Evolutionary conservation across 2,329 filamentous ascomycete species (phyloP).

Genomic region (Truncatella angustata): DNA sequence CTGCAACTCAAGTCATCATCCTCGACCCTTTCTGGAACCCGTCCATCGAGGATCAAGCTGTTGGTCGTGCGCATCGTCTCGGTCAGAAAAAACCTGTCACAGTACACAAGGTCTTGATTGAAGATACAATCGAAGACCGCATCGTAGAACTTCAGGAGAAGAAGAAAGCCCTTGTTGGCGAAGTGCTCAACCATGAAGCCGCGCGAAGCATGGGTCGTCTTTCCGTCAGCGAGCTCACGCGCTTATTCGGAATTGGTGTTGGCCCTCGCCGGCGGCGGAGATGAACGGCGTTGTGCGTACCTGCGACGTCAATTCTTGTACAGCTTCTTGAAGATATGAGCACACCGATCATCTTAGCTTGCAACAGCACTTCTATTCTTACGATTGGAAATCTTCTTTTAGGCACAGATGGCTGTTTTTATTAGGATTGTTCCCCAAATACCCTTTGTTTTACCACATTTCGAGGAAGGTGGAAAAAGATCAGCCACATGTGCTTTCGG

Average conservation of each 20-base stretch:
- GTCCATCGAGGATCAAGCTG: constrained; percentile 6
- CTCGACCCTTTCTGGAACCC: constrained; percentile 11
- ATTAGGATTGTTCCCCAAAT: too few species aligned
- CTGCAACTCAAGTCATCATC: constrained; percentile 9
- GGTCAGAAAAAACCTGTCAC: constrained; percentile 45
- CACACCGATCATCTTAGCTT: too few species aligned
- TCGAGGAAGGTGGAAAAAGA: too few species aligned
- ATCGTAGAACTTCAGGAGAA: constrained; percentile 68
- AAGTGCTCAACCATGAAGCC: constrained; percentile 22
- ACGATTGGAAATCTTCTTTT: too few species aligned
- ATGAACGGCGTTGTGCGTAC: too few species aligned
- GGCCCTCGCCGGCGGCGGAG: background rate
- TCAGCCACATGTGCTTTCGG: too few species aligned
- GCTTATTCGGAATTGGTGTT: constrained; percentile 16
- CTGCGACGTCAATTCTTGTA: too few species aligned
- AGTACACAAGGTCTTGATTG: constrained; percentile 66
- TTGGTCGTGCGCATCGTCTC: constrained; percentile 6
- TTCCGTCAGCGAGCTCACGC: constrained; percentile 13
- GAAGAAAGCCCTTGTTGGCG: constrained; percentile 60
- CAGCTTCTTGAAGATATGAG: too few species aligned
- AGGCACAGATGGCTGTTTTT: too few species aligned
- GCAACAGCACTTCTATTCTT: too few species aligned
- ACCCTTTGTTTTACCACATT: too few species aligned
- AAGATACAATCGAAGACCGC: constrained; percentile 70
- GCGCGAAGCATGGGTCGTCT: constrained; percentile 14